Conservation (phyloP, 352 stramenopile species). For the Phytophthora palmivora region DNA sequence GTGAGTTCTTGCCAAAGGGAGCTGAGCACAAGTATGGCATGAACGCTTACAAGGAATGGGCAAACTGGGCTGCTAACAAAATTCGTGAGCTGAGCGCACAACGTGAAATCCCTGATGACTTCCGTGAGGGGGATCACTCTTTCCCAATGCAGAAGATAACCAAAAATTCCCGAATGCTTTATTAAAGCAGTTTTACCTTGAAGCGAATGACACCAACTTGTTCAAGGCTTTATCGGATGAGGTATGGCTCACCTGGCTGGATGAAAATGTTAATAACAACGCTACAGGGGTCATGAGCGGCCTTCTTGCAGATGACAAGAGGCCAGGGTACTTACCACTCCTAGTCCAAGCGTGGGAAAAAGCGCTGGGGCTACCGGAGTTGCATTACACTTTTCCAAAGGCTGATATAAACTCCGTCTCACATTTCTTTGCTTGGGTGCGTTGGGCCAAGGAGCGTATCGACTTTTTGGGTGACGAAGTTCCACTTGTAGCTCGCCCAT, state of each 20-base stretch:
- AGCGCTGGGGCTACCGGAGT: slow-evolving; percentile 50
- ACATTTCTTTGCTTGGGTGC: slow-evolving; percentile 82
- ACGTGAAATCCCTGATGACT: slow-evolving; percentile 51
- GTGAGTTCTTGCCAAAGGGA: slow-evolving; percentile 66
- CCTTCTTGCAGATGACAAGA: slow-evolving; percentile 29
- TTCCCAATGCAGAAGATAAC: slow-evolving; percentile 59
- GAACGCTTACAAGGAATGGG: slow-evolving; percentile 75
- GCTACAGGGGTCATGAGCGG: slow-evolving; percentile 45
- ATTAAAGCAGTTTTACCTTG: slow-evolving; percentile 59
- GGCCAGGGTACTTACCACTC: slow-evolving; percentile 64
- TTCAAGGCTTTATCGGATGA: slow-evolving; percentile 65
- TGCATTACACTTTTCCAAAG: slow-evolving; percentile 79
- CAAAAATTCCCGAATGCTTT: slow-evolving; percentile 69
- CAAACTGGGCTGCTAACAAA: slow-evolving; percentile 55
- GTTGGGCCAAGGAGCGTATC: slow-evolving; percentile 82
- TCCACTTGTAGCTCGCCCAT: slow-evolving; percentile 47
- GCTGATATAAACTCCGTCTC: slow-evolving; percentile 59
- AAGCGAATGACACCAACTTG: slow-evolving; percentile 55
- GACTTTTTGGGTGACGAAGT: slow-evolving; percentile 58
- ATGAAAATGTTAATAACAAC: slow-evolving; percentile 66
- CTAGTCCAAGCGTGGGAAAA: slow-evolving; percentile 72
- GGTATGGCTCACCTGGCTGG: slow-evolving; percentile 69
- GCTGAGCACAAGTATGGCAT: slow-evolving; percentile 40
- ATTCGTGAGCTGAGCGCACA: slow-evolving; percentile 45
- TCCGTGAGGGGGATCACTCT: slow-evolving; percentile 63